Base-by-base conservation (phyloP, 2,329 filamentous ascomycete species). In the Aspergillus awamori region DNA sequence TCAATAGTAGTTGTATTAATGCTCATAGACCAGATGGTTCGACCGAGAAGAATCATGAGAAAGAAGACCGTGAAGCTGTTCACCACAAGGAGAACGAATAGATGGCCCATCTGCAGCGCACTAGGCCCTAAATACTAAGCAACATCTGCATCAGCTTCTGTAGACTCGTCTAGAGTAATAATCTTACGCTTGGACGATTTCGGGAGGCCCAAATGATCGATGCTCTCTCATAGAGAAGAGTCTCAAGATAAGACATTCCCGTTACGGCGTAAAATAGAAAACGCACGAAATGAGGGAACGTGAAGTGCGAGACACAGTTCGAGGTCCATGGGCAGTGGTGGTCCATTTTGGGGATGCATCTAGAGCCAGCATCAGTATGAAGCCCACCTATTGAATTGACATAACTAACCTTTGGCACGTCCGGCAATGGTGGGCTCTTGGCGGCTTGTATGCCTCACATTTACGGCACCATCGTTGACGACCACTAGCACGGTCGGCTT, bases 291-390 rank as follows among this genome's bases (percentile, higher is more conserved):
- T 89, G 87, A 1, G 87, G 87, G 62, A 87, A 84, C 0, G 86
- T 88, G 65, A 83, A 84, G 73, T 89, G 83, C 45, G 86, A 89
- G 57, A 89, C 86, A 68, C 87, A 89, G 68, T 89, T 89, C 36
- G 77, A 79, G 24, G 86, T 88, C 87, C 87, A 89, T 6, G 86
- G 85, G 70, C 87, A 89, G 70, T 89, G 87, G 70, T 88, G 86
- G 71, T 88, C 86, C 86, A 87, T 87, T 72, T 87, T 87, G 0
- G 84, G 84, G 53, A 88, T 83, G 67, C 86, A 87, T 75, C 84
- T 86, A 53, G 15, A 36, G 11, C 26, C 13, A 17, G n/a, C 10
- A 53, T 70, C 17, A 70, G 64, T 52, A 38, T 30, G 11, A 24
- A 8, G n/a, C 17, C n/a, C 8, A 13, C 6, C 24, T 13, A 8